phyloP scores from a whole-genome alignment of 257 asterid genomes.

The Primulina tabacum region DNA sequence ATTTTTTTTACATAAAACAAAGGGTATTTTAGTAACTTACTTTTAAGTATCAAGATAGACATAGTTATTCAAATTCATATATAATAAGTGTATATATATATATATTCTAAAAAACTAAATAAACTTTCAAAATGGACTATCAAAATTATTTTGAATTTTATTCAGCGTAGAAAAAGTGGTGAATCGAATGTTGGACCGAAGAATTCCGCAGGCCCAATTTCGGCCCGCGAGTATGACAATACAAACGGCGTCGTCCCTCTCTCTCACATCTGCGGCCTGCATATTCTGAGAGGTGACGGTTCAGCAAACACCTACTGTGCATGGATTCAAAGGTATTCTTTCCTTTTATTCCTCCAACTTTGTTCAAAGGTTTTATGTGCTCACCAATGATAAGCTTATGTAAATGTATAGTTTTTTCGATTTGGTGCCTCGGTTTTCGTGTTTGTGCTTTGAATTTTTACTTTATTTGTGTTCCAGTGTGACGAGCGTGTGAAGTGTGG shows the following conservation, averaged over 20 bases:
- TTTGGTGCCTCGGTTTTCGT: background rate
- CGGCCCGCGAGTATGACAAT: background rate
- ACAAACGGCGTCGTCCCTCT: background rate
- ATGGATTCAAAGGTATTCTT: background rate
- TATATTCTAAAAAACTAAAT: too few species aligned
- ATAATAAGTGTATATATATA: too few species aligned
- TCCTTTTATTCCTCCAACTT: background rate
- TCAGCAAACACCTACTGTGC: conserved; percentile 16
- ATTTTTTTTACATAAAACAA: too few species aligned
- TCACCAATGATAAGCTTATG: background rate
- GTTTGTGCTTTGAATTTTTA: background rate
- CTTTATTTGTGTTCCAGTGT: conserved; percentile 11
- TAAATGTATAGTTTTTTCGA: background rate
- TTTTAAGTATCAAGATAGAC: too few species aligned
- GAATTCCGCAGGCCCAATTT: background rate
- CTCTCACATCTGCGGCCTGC: background rate
- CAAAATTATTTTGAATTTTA: too few species aligned
- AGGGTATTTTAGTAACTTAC: too few species aligned
- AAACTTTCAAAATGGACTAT: too few species aligned
- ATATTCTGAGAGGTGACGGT: background rate
- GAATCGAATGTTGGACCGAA: background rate
- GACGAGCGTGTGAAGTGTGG: conserved; percentile 2
- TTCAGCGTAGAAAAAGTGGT: background rate
- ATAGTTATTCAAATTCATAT: too few species aligned
- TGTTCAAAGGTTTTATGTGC: background rate